Evolutionary conservation across 345 rosid species (phyloP), one percentile per base, ranked within the genome.

Genomic region (Populus davidiana): DNA sequence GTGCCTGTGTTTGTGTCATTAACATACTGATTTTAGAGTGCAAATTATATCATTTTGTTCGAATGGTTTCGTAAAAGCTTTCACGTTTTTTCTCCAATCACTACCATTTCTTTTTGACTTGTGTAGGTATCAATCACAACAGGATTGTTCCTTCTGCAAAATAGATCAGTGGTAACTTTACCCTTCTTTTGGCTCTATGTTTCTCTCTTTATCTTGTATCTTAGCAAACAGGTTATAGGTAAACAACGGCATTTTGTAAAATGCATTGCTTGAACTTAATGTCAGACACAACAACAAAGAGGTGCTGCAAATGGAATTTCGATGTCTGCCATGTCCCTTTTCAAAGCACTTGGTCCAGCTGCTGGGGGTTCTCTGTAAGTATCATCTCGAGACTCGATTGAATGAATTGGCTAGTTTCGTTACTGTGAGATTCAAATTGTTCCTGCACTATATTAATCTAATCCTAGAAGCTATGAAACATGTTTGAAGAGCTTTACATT

Each of bases 261-360:
- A 59, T 65, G 63, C 2, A 18, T 73, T 69, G 20, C 69, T 21
- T 64, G 67, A 69, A 67, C 25, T 69, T 69, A 67, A 68, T 75
- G 20, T 21, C 79, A 86, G 91, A 23, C 77, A 50, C 91, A 86
- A 71, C 77, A 83, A 21, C 91, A 85, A 73, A 81, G 91, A 75
- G 91, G 91, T 73, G 88, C 87, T 27, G 91, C 91, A 16, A 88
- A 86, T 56, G 89, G 91, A 31, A 78, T 86, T 72, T 81, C 91
- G 29, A 85, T 88, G 81, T 61, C 87, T 47, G 84, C 85, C 5
- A 86, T 86, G 89, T 88, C 89, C 62, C 77, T 88, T n/a, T 88
- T 85, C 81, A 88, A 88, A 79, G 91, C 89, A 39, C 29, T 80
- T 50, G 89, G 89, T 41, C 89, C 91, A n/a, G 91, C 89, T 62